A percentile compares a stretch with the other conserved stretches of the same genome.
Evolutionary conservation across 2,329 filamentous ascomycete genomes (phyloP).

Genomic region (Acrodontium crateriforme): DNA sequence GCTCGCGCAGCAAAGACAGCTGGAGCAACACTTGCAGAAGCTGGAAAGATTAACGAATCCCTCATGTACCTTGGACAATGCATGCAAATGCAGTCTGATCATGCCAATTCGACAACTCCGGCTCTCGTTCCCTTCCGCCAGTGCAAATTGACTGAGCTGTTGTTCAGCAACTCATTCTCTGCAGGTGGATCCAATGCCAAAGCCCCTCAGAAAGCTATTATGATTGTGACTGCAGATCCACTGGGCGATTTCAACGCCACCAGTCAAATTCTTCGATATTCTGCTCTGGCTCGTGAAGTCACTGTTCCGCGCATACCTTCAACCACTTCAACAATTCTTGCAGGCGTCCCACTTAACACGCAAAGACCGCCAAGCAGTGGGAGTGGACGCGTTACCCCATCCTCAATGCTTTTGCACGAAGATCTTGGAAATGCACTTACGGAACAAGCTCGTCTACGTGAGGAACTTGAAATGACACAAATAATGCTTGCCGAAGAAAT

Average conservation of each 20-base stretch:
- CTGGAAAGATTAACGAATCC: conserved; percentile 96
- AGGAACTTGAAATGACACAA: conserved; percentile 64
- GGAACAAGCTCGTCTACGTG: conserved; percentile 65
- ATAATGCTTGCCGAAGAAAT: conserved; percentile 57
- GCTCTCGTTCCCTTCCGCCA: conserved; percentile 62
- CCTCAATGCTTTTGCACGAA: conserved; percentile 33
- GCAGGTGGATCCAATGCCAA: conserved; percentile 28
- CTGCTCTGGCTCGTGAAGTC: conserved; percentile 80
- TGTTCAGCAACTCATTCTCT: conserved; percentile 37
- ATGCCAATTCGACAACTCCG: conserved; percentile 41
- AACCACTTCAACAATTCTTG: conserved; percentile 55
- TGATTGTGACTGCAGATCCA: conserved; percentile 93
- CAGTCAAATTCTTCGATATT: conserved; percentile 89
- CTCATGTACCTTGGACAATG: conserved; percentile 98
- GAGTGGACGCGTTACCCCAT: conserved; percentile 32
- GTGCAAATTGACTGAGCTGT: conserved; percentile 39
- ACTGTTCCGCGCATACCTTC: conserved; percentile 82
- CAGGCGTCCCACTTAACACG: conserved; percentile 13
- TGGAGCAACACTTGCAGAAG: conserved; percentile 82
- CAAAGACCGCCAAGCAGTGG: conserved; percentile 11
- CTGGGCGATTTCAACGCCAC: conserved; percentile 92
- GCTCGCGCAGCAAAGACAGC: conserved; percentile 89
- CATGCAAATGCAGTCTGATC: conserved; percentile 83
- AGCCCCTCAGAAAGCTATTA: conserved; percentile 74
- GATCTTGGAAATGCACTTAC: conserved; percentile 72